These are phyloP conservation scores for Rhizopogon salebrosus DNA, from an alignment of 768 basidiomycete genomes.

Conservation along the genomic window DNA sequence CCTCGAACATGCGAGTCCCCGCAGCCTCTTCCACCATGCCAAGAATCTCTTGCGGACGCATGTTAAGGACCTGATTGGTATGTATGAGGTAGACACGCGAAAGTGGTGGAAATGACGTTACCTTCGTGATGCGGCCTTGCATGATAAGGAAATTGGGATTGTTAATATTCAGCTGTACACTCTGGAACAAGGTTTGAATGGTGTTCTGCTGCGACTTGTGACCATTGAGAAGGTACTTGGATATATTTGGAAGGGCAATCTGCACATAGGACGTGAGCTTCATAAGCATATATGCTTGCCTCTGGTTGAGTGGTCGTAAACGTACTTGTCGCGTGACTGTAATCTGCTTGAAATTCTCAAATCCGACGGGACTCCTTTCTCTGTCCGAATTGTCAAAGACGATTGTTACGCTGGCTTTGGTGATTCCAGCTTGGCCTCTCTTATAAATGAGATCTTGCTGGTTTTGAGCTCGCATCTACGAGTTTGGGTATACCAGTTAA, in stretches of 20 bases:
- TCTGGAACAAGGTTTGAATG: conserved; percentile 90
- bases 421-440: conserved; percentile 94
- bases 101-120: conserved; percentile 21
- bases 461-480: conserved; percentile 88
- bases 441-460: conserved; percentile 99
- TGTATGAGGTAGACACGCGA: neutral
- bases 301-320: neutral
- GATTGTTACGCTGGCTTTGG: conserved; percentile 96
- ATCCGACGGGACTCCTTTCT: conserved; percentile 75
- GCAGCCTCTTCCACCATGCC: conserved; percentile 99
- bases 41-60: conserved; percentile 96
- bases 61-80: conserved; percentile 72
- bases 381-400: conserved; percentile 97
- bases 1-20: conserved; percentile 98
- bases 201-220: conserved; percentile 85
- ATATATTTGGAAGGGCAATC: conserved; percentile 90
- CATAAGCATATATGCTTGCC: neutral
- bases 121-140: conserved; percentile 99
- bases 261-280: conserved; percentile 25
- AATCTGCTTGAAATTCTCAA: conserved; percentile 78
- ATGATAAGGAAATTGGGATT: conserved; percentile 99
- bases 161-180: conserved; percentile 98
- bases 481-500: neutral
- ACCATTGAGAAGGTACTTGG: conserved; percentile 94
- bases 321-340: conserved; percentile 93